A percentile compares a stretch with the other conserved stretches of the same genome.
These are phyloP conservation scores for Jackrogersella minutella DNA, from an alignment of 495 filamentous ascomycete species.

Conservation along the genomic window DNA sequence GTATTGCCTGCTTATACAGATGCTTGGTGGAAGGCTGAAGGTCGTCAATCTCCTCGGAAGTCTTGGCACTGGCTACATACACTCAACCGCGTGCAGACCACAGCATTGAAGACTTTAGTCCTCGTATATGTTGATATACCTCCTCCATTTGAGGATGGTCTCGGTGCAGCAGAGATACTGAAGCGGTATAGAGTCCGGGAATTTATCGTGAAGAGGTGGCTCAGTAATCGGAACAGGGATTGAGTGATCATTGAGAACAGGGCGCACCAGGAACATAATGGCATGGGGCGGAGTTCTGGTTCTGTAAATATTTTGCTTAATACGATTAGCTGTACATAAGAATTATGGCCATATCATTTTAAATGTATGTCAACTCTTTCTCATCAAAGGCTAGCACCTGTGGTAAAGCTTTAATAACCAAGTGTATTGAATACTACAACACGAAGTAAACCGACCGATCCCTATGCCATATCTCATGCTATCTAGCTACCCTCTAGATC, in stretches of 20 bases:
- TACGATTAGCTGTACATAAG: background rate
- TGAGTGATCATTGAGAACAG: constrained; percentile 1
- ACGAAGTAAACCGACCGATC: background rate
- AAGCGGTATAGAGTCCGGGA: constrained; percentile 82
- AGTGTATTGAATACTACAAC: background rate
- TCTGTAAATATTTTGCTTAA: background rate
- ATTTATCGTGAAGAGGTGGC: constrained; percentile 81
- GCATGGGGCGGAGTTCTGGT: constrained; percentile 3
- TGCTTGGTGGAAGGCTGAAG: constrained; percentile 70
- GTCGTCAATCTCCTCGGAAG: constrained; percentile 53
- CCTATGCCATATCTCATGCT: background rate
- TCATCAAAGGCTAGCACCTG: background rate
- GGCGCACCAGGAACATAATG: constrained; percentile 2
- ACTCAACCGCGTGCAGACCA: constrained; percentile 87
- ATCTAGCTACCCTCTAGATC: background rate
- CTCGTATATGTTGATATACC: constrained; percentile 92
- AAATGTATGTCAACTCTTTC: background rate
- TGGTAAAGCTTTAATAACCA: background rate
- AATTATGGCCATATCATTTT: background rate
- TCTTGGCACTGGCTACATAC: constrained; percentile 95
- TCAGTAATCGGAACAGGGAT: constrained; percentile 73
- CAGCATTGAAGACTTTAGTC: constrained; percentile 88
- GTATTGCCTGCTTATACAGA: constrained; percentile 84
- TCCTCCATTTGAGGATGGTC: constrained; percentile 61
- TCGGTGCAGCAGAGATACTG: constrained; percentile 63